phyloP scores from a whole-genome alignment of 2,329 filamentous ascomycete genomes.

The Alternaria hordeiaustralica region DNA sequence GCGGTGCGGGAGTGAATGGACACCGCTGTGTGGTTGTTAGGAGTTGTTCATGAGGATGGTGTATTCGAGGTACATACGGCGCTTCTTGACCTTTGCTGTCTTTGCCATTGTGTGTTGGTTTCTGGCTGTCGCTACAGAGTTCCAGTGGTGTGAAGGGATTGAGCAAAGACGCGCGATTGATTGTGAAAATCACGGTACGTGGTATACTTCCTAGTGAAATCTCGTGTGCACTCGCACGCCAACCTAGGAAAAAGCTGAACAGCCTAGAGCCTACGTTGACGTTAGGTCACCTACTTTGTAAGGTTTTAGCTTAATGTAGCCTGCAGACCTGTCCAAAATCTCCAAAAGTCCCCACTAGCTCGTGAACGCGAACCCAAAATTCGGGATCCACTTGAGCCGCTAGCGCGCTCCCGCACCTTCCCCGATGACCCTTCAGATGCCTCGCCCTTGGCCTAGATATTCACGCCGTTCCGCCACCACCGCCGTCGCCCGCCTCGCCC shows the following conservation, averaged over 20 bases:
- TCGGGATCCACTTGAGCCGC: slow-evolving; percentile 13
- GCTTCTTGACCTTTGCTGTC: slow-evolving; percentile 56
- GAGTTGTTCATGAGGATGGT: not conserved
- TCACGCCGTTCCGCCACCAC: slow-evolving; percentile 22
- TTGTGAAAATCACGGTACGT: not conserved
- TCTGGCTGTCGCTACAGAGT: not conserved
- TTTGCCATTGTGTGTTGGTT: slow-evolving; percentile 49
- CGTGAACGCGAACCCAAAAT: slow-evolving; percentile 15
- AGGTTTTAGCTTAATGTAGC: no score
- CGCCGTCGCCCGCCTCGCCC: slow-evolving; percentile 12
- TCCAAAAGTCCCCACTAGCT: slow-evolving; percentile 21
- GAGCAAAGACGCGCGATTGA: not conserved
- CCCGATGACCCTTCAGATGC: slow-evolving; percentile 12
- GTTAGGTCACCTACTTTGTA: no score
- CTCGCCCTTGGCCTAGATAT: slow-evolving; percentile 16
- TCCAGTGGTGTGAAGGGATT: not conserved
- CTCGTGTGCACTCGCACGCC: not conserved
- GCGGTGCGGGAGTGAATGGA: slow-evolving; percentile 77
- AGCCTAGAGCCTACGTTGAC: no score
- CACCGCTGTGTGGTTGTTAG: slow-evolving; percentile 54
- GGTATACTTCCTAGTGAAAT: not conserved
- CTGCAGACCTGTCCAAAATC: not conserved
- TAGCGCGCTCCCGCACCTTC: slow-evolving; percentile 21
- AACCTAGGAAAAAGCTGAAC: no score
- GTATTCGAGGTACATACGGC: slow-evolving; percentile 34